These are phyloP conservation scores for Bryoerythrophyllum caledonicum DNA, from an alignment of 225 moss, liverwort and hornwort genomes.

Conservation along the genomic window DNA sequence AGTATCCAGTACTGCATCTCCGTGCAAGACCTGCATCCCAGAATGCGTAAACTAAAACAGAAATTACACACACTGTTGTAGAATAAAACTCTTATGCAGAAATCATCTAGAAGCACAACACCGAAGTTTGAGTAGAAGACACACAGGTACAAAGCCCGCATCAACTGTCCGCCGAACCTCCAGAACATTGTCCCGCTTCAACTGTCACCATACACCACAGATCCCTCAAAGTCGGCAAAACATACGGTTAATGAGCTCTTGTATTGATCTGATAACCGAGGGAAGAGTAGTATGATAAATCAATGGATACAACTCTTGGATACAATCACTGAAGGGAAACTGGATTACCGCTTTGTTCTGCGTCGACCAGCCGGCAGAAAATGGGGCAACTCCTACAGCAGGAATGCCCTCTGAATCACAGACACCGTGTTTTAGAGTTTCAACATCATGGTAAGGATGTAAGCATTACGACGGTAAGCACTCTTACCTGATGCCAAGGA, in stretches of 20 bases:
- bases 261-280: too few relatives aligned
- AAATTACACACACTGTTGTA: background rate
- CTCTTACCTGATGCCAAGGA: constrained; percentile 75
- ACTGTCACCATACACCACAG: constrained; percentile 41
- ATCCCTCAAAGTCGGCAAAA: too few relatives aligned
- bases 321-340: background rate
- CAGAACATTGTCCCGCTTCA: constrained; percentile 64
- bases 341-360: constrained; percentile 62
- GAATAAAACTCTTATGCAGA: background rate
- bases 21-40: constrained; percentile 78
- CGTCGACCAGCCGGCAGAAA: constrained; percentile 89
- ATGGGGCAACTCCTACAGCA: constrained; percentile 79
- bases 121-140: constrained; percentile 10
- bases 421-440: background rate
- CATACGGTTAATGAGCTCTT: too few relatives aligned
- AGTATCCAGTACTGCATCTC: constrained; percentile 87
- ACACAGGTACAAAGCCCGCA: constrained; percentile 86
- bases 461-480: background rate
- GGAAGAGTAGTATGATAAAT: too few relatives aligned
- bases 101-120: background rate
- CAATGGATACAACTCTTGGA: background rate
- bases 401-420: constrained; percentile 82
- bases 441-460: constrained; percentile 1
- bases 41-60: background rate
- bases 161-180: constrained; percentile 59